Conservation (phyloP, 1,139 yeast genomes). For the Yamadazyma mexicana region DNA sequence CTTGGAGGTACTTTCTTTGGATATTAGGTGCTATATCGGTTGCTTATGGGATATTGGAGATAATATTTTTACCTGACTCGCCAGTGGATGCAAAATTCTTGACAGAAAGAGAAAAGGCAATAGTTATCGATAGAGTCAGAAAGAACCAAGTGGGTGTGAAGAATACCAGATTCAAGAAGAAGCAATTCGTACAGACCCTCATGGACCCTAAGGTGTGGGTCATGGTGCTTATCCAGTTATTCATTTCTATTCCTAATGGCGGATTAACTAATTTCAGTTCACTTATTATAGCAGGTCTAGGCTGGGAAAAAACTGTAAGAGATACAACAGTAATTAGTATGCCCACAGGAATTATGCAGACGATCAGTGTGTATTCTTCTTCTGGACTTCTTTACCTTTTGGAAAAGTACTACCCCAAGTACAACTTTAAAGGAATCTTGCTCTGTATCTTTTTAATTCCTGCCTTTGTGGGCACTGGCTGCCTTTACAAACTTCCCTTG, state of each 20-base stretch:
- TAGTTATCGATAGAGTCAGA: constrained; percentile 30
- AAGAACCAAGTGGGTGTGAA: constrained; percentile 31
- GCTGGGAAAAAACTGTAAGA: constrained; percentile 8
- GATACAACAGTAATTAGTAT: constrained; percentile 10
- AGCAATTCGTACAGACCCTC: constrained; percentile 12
- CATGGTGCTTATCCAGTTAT: constrained; percentile 18
- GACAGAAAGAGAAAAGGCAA: constrained; percentile 25
- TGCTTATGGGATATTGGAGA: constrained; percentile 18
- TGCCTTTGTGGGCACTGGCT: constrained; percentile 14
- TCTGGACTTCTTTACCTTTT: constrained; percentile 10
- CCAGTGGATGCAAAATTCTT: constrained; percentile 23
- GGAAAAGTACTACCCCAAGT: constrained; percentile 12
- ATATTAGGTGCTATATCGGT: constrained; percentile 22
- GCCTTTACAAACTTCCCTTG: constrained; percentile 11
- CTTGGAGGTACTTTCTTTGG: constrained; percentile 23
- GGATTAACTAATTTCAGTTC: constrained; percentile 25
- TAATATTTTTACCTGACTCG: constrained; percentile 23
- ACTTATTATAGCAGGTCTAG: constrained; percentile 26
- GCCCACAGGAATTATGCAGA: constrained; percentile 13
- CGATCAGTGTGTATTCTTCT: constrained; percentile 11
- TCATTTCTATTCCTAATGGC: constrained; percentile 27
- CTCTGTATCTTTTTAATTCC: constrained; percentile 12
- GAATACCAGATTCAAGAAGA: constrained; percentile 22
- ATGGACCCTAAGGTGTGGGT: constrained; percentile 14
- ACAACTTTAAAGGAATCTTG: constrained; percentile 12